Conservation (phyloP, 2,329 filamentous ascomycete species). For the Colletotrichum viniferum region DNA sequence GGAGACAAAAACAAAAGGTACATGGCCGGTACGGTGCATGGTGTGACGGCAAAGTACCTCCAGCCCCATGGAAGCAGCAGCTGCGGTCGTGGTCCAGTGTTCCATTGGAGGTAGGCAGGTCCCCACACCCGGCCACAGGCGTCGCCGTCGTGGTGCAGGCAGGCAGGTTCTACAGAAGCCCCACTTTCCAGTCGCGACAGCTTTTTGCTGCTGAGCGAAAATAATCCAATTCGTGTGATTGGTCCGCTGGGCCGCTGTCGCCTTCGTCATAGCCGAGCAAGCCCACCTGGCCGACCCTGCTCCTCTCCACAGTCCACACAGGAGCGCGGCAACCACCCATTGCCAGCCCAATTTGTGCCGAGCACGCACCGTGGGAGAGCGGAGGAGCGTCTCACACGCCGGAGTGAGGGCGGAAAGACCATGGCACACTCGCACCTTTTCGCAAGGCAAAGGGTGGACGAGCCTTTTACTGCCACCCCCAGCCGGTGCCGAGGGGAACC, state of each 20-base stretch:
- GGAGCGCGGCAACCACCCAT: conserved; percentile 12
- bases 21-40: background rate
- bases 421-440: background rate
- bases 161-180: background rate
- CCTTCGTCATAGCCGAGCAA: conserved; percentile 25
- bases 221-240: conserved; percentile 21
- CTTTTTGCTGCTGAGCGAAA: conserved; percentile 22
- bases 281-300: conserved; percentile 14
- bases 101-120: background rate
- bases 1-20: background rate
- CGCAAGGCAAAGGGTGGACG: background rate
- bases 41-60: background rate
- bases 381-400: background rate
- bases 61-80: background rate
- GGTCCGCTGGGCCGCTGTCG: conserved; percentile 20
- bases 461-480: conserved; percentile 12
- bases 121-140: background rate
- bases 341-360: conserved; percentile 1
- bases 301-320: conserved; percentile 13
- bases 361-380: background rate
- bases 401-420: background rate
- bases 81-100: background rate
- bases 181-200: conserved; percentile 5
- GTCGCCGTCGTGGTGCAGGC: background rate
- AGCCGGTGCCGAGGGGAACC: background rate